These are phyloP conservation scores for Termitomyces bulborhizus DNA, from an alignment of 768 basidiomycete species.

Conservation along the genomic window DNA sequence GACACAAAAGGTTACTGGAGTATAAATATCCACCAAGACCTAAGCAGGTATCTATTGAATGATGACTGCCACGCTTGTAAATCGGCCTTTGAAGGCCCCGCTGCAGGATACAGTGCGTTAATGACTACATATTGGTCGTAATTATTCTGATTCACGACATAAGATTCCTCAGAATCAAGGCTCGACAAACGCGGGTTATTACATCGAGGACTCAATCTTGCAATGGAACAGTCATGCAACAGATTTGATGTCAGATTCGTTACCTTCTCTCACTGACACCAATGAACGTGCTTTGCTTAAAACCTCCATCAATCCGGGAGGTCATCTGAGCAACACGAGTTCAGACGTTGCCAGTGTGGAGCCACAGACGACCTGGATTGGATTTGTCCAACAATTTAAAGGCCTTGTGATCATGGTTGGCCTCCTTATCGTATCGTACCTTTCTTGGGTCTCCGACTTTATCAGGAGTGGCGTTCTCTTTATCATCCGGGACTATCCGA, in stretches of 20 bases:
- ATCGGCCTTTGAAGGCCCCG: neutral
- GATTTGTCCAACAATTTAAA: neutral
- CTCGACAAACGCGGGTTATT: neutral
- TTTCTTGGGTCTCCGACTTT: neutral
- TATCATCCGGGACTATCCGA: neutral
- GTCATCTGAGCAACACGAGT: neutral
- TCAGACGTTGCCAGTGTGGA: neutral
- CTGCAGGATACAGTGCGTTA: neutral
- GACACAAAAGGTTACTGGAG: neutral
- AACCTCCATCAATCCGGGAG: neutral
- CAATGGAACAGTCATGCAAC: neutral
- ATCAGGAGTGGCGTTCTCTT: neutral
- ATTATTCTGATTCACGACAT: neutral
- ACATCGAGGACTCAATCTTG: neutral
- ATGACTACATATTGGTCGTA: too few relatives aligned
- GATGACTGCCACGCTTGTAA: constrained; percentile 2
- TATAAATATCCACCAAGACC: neutral
- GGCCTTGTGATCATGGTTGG: neutral
- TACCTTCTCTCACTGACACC: neutral
- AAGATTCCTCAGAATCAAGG: neutral
- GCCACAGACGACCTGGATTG: neutral
- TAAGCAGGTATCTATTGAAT: neutral
- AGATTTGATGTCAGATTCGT: neutral
- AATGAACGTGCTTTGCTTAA: neutral
- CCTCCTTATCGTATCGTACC: neutral